Evolutionary conservation across 768 basidiomycete species (phyloP).

Genomic region (Daedalea quercina): DNA sequence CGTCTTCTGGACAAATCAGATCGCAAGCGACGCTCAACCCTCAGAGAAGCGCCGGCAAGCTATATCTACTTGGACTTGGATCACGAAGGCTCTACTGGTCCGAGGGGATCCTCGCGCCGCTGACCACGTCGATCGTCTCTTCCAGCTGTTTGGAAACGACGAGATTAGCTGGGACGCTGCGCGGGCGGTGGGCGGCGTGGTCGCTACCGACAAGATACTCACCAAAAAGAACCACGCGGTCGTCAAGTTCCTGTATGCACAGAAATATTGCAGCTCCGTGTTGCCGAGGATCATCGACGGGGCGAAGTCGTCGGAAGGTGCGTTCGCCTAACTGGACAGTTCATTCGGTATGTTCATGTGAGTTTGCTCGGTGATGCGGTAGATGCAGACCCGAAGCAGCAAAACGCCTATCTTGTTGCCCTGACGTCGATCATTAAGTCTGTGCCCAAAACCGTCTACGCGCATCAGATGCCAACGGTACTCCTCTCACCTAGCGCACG

Average conservation of each 20-base stretch:
- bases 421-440: constrained; percentile 75
- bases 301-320: constrained; percentile 50
- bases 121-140: constrained; percentile 53
- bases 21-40: constrained; percentile 29
- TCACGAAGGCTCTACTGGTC: constrained; percentile 73
- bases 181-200: constrained; percentile 62
- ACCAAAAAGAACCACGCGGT: constrained; percentile 76
- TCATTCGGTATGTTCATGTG: too few species aligned
- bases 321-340: constrained; percentile 16
- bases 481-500: constrained; percentile 12
- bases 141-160: constrained; percentile 64
- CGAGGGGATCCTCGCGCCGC: constrained; percentile 58
- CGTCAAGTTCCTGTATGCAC: constrained; percentile 67
- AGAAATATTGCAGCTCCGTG: constrained; percentile 66
- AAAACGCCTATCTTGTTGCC: constrained; percentile 74
- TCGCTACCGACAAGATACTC: constrained; percentile 53
- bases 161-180: constrained; percentile 69
- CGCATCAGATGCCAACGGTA: constrained; percentile 59
- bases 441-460: constrained; percentile 70
- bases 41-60: constrained; percentile 40
- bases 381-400: constrained; percentile 48
- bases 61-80: constrained; percentile 65
- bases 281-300: constrained; percentile 72
- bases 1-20: constrained; percentile 41
- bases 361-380: too few species aligned